A percentile compares a stretch with the other conserved stretches of the same genome.
These are phyloP conservation scores for Claviceps sp. DNA, from an alignment of 2,329 filamentous ascomycete genomes.

Conservation along the genomic window DNA sequence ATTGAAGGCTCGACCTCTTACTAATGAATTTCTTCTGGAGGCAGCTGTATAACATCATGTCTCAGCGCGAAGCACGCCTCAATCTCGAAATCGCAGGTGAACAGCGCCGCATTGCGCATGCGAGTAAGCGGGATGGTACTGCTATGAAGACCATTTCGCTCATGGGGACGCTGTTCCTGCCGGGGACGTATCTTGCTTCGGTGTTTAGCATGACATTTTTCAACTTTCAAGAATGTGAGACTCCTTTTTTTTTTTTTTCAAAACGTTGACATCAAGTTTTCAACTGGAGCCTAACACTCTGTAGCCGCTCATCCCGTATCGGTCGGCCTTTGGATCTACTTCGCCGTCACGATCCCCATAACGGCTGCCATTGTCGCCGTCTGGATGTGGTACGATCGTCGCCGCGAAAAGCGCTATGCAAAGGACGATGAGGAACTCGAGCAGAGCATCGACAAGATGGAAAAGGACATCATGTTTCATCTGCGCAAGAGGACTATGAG, in stretches of 20 bases:
- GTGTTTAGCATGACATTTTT: slow-evolving; percentile 57
- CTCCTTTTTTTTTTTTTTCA: not conserved
- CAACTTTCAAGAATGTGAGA: slow-evolving; percentile 39
- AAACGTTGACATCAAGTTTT: not conserved
- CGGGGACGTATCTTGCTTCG: slow-evolving; percentile 48
- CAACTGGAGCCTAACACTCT: not conserved
- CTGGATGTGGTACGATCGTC: slow-evolving; percentile 42
- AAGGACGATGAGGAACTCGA: slow-evolving; percentile 39
- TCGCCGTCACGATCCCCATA: slow-evolving; percentile 44
- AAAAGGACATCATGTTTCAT: slow-evolving; percentile 41
- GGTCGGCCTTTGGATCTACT: slow-evolving; percentile 47
- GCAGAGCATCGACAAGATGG: slow-evolving; percentile 41
- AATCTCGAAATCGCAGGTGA: slow-evolving; percentile 50
- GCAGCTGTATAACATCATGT: slow-evolving; percentile 53
- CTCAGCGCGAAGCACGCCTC: slow-evolving; percentile 49
- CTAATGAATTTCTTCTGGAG: no score
- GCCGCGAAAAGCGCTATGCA: slow-evolving; percentile 34
- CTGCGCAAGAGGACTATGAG: slow-evolving; percentile 44
- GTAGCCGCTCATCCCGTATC: slow-evolving; percentile 30
- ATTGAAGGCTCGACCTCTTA: no score
- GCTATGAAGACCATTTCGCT: slow-evolving; percentile 54
- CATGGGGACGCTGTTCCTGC: slow-evolving; percentile 49
- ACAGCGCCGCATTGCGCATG: slow-evolving; percentile 44
- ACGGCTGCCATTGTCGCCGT: slow-evolving; percentile 39
- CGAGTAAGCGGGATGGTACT: slow-evolving; percentile 47